These are phyloP conservation scores for Apophysomyces variabilis DNA, from an alignment of 371 early-diverging fungal genomes.

Conservation along the genomic window DNA sequence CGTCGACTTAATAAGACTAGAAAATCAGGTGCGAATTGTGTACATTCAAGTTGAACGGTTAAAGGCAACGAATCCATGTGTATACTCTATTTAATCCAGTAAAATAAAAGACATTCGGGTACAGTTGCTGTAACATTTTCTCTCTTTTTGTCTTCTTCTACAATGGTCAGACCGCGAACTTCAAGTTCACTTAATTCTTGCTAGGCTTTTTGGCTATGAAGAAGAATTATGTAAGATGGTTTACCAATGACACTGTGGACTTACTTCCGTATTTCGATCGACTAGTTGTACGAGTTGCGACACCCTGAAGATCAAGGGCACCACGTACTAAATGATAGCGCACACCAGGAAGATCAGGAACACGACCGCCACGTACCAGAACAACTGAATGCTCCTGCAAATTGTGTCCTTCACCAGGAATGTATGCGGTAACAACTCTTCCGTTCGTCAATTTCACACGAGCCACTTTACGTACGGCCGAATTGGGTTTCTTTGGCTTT, in stretches of 20 bases:
- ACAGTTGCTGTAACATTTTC: neutral
- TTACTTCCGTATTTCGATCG: conserved; percentile 95
- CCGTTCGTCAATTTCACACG: conserved; percentile 88
- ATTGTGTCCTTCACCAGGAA: conserved; percentile 98
- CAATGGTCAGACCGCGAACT: neutral
- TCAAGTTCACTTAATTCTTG: conserved; percentile 36
- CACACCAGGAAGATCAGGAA: conserved; percentile 97
- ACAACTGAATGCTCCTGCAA: conserved; percentile 98
- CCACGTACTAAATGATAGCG: conserved; percentile 94
- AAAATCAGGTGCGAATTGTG: no score
- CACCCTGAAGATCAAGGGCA: conserved; percentile 93
- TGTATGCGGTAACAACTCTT: conserved; percentile 90
- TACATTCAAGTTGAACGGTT: no score
- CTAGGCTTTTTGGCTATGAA: conserved; percentile 51
- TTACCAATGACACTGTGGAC: conserved; percentile 15
- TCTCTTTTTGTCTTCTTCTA: neutral
- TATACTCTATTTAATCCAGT: no score
- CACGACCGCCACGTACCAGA: conserved; percentile 92
- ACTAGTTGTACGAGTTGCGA: conserved; percentile 81
- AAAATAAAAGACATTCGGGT: neutral
- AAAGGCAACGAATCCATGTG: no score
- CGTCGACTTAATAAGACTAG: no score
- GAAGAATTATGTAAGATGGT: neutral
- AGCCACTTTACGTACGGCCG: conserved; percentile 88
- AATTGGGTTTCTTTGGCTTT: conserved; percentile 94